A percentile compares a stretch with the other conserved stretches of the same genome.
These are phyloP conservation scores for Backusella psychrophila DNA, from an alignment of 192 early-diverging fungal species.

Conservation along the genomic window DNA sequence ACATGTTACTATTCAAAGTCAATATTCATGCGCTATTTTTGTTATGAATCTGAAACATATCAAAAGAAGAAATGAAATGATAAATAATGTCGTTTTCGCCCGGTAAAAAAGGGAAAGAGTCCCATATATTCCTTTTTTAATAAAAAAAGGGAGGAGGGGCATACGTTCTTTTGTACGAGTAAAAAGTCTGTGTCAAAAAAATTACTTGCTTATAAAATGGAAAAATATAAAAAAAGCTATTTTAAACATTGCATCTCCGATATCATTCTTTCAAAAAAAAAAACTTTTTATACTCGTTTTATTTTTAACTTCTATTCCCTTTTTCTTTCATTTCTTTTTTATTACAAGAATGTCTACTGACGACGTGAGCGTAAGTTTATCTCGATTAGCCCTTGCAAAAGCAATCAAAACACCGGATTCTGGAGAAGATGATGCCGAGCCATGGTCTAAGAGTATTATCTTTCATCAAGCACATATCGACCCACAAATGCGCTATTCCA, in stretches of 20 bases:
- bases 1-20: background rate
- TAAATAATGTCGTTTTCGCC: background rate
- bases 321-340: background rate
- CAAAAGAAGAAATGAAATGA: background rate
- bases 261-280: slow-evolving; percentile 1
- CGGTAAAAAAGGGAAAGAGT: background rate
- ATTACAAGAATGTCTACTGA: slow-evolving; percentile 24
- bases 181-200: background rate
- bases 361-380: slow-evolving; percentile 33
- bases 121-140: background rate
- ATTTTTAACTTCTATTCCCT: slow-evolving; percentile 6
- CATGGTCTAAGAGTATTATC: slow-evolving; percentile 38
- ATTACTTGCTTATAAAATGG: background rate
- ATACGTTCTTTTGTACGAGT: background rate
- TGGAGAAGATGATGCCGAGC: slow-evolving; percentile 28
- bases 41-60: slow-evolving; percentile 8
- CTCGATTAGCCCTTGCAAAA: slow-evolving; percentile 34
- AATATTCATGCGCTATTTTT: slow-evolving; percentile 5
- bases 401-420: slow-evolving; percentile 37
- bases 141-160: background rate
- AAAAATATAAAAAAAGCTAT: slow-evolving; percentile 1
- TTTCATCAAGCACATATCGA: slow-evolving; percentile 29
- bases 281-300: slow-evolving; percentile 1
- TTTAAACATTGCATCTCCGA: background rate
- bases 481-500: slow-evolving; percentile 12